Base-by-base conservation (phyloP, 2,329 filamentous ascomycete species). In the Beauveria asiatica region DNA sequence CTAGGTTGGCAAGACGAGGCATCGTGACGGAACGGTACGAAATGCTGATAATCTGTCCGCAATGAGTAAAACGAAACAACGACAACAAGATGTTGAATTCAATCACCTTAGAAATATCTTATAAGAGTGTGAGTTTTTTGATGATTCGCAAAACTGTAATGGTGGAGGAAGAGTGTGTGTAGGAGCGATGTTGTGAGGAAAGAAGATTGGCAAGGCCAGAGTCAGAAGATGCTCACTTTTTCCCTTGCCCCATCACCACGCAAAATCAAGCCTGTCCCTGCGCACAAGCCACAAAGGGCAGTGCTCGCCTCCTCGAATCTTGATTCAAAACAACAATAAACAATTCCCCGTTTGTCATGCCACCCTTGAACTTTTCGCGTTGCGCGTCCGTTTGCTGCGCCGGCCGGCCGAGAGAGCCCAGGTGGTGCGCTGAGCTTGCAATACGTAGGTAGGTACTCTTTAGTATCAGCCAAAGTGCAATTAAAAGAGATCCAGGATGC, bases 321-420 rank as follows among this genome's bases (percentile, higher is more conserved):
- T 13, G 9, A 10, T 16, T 39, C 17, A 11, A 57, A 57, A 58
- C 11, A 37, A 58, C 25, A 51, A 58, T 51, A 58, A 57, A 58
- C 56, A 45, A 30, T 10, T 16, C 5, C 30, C 56, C 46, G 56
- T 51, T 58, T 58, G 56, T 8, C n/a, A 21, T 17, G 21, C 13
- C n/a, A 11, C 9, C 3, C 9, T 13, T 8, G n/a, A 10, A 10
- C 7, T 37, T 19, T 39, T 58, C 46, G 33, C 46, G 45, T 50
- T 39, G 23, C 37, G 33, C 37, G 33, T 46, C 37, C 56, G 56
- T 51, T 58, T 51, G 56, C 46, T 49, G 54, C 17, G 21, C 13
- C 25, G 17, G 49, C 17, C 5, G 42, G 42, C 2, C 19, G 42
- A 45, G 19, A 23, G 19, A 23, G 42, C 41, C 37, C 27, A 8